Evolutionary conservation across 2,329 filamentous ascomycete genomes (phyloP).

Genomic region (Zasmidium cellare): DNA sequence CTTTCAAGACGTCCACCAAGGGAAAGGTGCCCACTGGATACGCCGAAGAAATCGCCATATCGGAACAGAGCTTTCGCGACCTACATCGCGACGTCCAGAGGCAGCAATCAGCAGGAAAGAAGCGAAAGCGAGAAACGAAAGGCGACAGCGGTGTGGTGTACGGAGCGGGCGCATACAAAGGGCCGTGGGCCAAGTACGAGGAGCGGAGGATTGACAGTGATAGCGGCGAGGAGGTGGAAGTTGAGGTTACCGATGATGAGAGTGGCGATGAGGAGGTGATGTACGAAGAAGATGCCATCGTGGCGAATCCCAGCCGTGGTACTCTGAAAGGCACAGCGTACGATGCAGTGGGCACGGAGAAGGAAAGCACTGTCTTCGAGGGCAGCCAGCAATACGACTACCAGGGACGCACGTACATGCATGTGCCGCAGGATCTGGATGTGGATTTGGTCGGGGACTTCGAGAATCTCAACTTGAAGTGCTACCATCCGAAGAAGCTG

Average conservation of each 20-base stretch:
- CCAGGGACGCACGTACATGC: conserved; percentile 95
- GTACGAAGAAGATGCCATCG: conserved; percentile 72
- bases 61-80: conserved; percentile 83
- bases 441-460: conserved; percentile 75
- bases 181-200: conserved; percentile 88
- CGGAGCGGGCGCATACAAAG: conserved; percentile 84
- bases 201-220: conserved; percentile 70
- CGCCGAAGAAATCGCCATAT: conserved; percentile 84
- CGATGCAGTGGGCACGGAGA: conserved; percentile 44
- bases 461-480: conserved; percentile 61
- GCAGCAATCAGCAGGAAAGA: conserved; percentile 57
- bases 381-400: conserved; percentile 85
- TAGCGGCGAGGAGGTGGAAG: conserved; percentile 68
- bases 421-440: conserved; percentile 87
- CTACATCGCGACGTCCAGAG: conserved; percentile 79
- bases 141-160: conserved; percentile 82
- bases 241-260: conserved; percentile 71
- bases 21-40: conserved; percentile 67
- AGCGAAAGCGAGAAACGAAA: conserved; percentile 78
- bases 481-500: conserved; percentile 88
- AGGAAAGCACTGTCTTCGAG: conserved; percentile 84
- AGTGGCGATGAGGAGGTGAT: conserved; percentile 74
- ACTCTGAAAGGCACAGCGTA: conserved; percentile 55
- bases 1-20: conserved; percentile 38
- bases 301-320: conserved; percentile 53